Conservation (phyloP, 108 stramenopile species). For the Thalassiosira profunda region DNA sequence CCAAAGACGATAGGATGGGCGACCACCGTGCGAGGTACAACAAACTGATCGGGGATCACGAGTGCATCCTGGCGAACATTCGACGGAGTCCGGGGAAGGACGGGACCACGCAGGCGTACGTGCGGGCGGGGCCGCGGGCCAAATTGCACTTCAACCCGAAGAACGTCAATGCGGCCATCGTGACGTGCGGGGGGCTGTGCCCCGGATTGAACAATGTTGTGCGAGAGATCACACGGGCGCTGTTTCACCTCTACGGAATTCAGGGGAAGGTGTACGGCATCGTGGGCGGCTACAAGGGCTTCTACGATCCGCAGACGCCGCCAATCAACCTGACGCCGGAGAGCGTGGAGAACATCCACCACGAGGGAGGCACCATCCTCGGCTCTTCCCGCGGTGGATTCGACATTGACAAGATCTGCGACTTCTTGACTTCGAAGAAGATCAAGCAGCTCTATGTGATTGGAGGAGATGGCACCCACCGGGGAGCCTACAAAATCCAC, state of each 20-base stretch:
- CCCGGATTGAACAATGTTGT: constrained; percentile 98
- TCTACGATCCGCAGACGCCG: constrained; percentile 70
- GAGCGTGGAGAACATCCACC: constrained; percentile 91
- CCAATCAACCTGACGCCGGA: constrained; percentile 80
- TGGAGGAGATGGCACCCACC: constrained; percentile 99
- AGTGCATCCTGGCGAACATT: constrained; percentile 89
- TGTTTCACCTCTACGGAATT: constrained; percentile 85
- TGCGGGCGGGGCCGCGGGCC: constrained; percentile 90
- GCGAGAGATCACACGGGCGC: constrained; percentile 88
- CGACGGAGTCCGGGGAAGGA: constrained; percentile 71
- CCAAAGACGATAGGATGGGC: constrained; percentile 8
- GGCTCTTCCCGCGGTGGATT: constrained; percentile 96
- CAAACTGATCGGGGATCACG: constrained; percentile 80
- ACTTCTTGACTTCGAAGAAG: constrained; percentile 64
- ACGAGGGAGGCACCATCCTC: constrained; percentile 94
- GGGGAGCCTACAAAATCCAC: constrained; percentile 92
- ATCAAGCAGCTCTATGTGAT: constrained; percentile 95
- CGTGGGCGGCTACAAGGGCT: constrained; percentile 93
- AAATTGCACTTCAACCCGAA: constrained; percentile 92
- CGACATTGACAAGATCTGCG: constrained; percentile 91
- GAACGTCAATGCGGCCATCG: constrained; percentile 94
- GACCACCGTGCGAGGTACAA: constrained; percentile 64
- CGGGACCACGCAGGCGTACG: constrained; percentile 63
- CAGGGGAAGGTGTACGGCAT: constrained; percentile 91
- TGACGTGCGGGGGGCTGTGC: constrained; percentile 97